Conservation (phyloP, 78 protist species). For the Dictyostelium purpureum region DNA sequence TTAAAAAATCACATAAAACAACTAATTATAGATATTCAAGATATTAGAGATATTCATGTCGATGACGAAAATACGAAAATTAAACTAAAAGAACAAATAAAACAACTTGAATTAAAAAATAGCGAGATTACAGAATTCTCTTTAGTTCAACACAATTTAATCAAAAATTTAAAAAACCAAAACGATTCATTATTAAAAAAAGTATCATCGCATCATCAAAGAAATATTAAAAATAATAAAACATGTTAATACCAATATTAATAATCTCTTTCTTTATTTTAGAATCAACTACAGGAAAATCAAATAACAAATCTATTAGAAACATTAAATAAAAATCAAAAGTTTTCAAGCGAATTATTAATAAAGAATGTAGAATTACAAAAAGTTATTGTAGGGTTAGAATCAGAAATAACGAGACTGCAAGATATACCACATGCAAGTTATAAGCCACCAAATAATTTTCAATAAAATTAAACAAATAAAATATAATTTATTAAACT, state of each 20-base stretch:
- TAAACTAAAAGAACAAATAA: no score
- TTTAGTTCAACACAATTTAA: no score
- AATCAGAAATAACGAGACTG: not conserved
- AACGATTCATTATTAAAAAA: not conserved
- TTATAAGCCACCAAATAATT: not conserved
- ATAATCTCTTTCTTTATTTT: no score
- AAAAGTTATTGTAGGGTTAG: not conserved
- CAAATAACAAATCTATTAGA: not conserved
- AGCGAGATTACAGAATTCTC: not conserved
- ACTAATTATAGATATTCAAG: no score
- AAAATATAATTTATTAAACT: not conserved
- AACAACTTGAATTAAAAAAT: not conserved
- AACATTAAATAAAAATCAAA: not conserved
- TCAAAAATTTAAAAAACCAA: no score
- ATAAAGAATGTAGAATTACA: not conserved
- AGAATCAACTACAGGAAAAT: not conserved
- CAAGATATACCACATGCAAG: not conserved
- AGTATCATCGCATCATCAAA: not conserved
- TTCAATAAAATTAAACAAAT: not conserved
- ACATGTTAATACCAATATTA: no score
- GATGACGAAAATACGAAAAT: no score
- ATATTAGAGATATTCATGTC: no score
- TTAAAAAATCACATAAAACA: no score
- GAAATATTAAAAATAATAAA: not conserved
- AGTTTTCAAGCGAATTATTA: not conserved